A percentile compares a stretch with the other conserved stretches of the same genome.
Evolutionary conservation across 2,329 filamentous ascomycete species (phyloP).

Genomic region (Sphaerulina populicola): DNA sequence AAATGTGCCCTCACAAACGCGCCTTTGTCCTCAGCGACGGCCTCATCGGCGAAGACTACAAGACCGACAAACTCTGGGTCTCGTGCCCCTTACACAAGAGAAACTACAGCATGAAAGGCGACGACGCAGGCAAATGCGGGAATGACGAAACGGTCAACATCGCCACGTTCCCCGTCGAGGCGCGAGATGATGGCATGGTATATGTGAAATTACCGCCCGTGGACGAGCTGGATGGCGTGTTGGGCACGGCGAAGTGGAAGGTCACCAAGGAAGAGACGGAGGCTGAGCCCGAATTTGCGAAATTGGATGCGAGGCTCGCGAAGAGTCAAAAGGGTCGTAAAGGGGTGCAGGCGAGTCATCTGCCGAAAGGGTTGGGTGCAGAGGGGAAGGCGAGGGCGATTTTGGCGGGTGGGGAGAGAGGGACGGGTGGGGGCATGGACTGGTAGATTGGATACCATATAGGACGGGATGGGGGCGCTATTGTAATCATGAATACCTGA

Average conservation of each 20-base stretch:
- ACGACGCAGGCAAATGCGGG: slow-evolving; percentile 59
- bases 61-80: slow-evolving; percentile 64
- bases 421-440: slow-evolving; percentile 35
- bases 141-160: slow-evolving; percentile 70
- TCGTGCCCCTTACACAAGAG: slow-evolving; percentile 84
- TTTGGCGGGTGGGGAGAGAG: slow-evolving; percentile 41
- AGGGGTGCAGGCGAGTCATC: slow-evolving; percentile 38
- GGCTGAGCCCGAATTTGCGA: slow-evolving; percentile 39
- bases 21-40: slow-evolving; percentile 85
- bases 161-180: slow-evolving; percentile 71
- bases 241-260: slow-evolving; percentile 72
- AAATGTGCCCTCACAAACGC: slow-evolving; percentile 91
- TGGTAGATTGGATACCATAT: slow-evolving; percentile 27
- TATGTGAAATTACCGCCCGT: slow-evolving; percentile 74
- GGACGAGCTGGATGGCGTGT: slow-evolving; percentile 66
- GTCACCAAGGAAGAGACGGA: slow-evolving; percentile 61
- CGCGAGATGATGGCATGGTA: slow-evolving; percentile 65
- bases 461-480: no score
- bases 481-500: no score
- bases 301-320: slow-evolving; percentile 50
- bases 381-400: slow-evolving; percentile 39
- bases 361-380: slow-evolving; percentile 39
- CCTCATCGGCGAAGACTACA: slow-evolving; percentile 60
- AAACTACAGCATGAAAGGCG: slow-evolving; percentile 68
- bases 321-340: slow-evolving; percentile 46